Evolutionary conservation across 352 stramenopile genomes (phyloP).

Genomic region (Globisporangium megalacanthum): DNA sequence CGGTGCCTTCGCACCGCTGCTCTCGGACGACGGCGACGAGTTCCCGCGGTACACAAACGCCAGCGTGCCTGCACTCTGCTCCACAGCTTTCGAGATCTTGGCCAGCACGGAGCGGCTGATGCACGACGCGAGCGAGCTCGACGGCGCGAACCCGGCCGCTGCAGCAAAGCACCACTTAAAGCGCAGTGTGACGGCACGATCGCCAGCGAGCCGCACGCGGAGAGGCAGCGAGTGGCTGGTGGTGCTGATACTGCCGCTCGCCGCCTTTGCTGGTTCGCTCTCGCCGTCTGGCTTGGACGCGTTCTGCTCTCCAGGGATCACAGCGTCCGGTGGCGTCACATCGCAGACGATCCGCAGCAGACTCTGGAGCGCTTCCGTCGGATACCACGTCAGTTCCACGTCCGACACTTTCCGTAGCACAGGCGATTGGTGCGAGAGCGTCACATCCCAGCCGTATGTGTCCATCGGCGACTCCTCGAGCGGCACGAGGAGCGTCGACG

Average conservation of each 20-base stretch:
- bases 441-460: constrained; percentile 48
- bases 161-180: constrained; percentile 65
- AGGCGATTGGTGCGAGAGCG: constrained; percentile 32
- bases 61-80: constrained; percentile 52
- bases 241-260: neutral
- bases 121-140: constrained; percentile 60
- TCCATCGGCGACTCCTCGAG: constrained; percentile 70
- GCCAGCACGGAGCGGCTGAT: constrained; percentile 63
- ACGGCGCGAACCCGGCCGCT: constrained; percentile 55
- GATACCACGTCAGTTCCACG: constrained; percentile 58
- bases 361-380: constrained; percentile 34
- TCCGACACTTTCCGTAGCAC: constrained; percentile 12
- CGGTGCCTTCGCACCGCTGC: constrained; percentile 7
- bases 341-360: constrained; percentile 49
- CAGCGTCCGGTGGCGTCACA: constrained; percentile 24
- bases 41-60: constrained; percentile 33
- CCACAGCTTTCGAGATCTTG: constrained; percentile 40
- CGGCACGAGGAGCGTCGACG: constrained; percentile 55
- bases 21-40: constrained; percentile 9
- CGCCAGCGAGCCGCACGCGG: constrained; percentile 29
- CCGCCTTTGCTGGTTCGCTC: neutral
- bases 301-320: constrained; percentile 18
- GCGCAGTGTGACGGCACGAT: constrained; percentile 31
- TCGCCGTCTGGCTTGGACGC: constrained; percentile 2
- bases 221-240: constrained; percentile 24